Percentiles rank a stretch among this genome's conserved stretches.
Evolutionary conservation across 2,329 filamentous ascomycete genomes (phyloP).

Genomic region (Botrytis fabae): DNA sequence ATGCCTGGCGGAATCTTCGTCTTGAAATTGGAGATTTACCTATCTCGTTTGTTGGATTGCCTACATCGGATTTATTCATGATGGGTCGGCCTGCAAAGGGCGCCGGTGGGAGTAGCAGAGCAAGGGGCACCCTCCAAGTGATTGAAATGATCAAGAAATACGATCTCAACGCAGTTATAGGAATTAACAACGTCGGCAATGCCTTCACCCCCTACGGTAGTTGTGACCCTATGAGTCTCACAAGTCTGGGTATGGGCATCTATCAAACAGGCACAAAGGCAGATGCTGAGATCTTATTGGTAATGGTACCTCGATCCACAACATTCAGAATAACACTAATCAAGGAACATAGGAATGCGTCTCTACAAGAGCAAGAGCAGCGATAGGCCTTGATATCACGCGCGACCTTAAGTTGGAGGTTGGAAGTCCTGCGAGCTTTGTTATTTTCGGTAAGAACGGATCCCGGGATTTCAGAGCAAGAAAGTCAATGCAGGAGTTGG

Average conservation of each 20-base stretch:
- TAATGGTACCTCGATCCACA: constrained; percentile 40
- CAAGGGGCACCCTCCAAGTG: constrained; percentile 63
- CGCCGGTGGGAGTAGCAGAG: constrained; percentile 39
- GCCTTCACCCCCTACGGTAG: constrained; percentile 71
- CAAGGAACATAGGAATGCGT: constrained; percentile 35
- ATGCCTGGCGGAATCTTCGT: constrained; percentile 53
- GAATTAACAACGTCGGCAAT: constrained; percentile 73
- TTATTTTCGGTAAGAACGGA: constrained; percentile 34
- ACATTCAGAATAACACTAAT: constrained; percentile 22
- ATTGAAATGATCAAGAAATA: constrained; percentile 59
- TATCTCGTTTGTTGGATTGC: constrained; percentile 66
- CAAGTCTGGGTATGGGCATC: constrained; percentile 62
- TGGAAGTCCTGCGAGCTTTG: constrained; percentile 36
- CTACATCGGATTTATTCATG: constrained; percentile 73
- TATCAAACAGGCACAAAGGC: constrained; percentile 65
- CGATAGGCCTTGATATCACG: constrained; percentile 34
- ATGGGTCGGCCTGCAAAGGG: constrained; percentile 51
- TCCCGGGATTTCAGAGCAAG: constrained; percentile 32
- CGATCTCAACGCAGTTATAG: constrained; percentile 59
- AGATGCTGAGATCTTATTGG: constrained; percentile 60
- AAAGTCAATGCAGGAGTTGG: constrained; percentile 36
- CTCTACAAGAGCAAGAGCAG: constrained; percentile 36
- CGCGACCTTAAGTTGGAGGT: constrained; percentile 29
- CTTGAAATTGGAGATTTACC: constrained; percentile 54
- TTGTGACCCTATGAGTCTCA: constrained; percentile 64